Percentiles rank a stretch among this genome's conserved stretches.
Conservation (phyloP, 2,329 filamentous ascomycete genomes). For the Whalleya microplaca region DNA sequence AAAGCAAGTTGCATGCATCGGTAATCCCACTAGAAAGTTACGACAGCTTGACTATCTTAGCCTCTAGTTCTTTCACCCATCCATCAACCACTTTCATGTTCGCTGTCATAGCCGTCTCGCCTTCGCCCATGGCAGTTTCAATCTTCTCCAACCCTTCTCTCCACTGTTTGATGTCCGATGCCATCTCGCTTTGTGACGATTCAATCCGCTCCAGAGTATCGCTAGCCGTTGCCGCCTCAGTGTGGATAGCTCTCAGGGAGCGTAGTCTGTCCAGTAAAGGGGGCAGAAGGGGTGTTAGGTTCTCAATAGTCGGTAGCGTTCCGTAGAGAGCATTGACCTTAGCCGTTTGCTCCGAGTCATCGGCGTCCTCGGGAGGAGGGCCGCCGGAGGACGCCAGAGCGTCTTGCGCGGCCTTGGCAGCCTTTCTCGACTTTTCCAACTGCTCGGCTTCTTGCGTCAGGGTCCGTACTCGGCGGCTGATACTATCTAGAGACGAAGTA, state of each 20-base stretch:
- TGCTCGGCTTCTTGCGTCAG: conserved; percentile 74
- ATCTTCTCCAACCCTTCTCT: conserved; percentile 77
- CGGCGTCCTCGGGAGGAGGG: conserved; percentile 44
- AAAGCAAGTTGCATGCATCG: conserved; percentile 25
- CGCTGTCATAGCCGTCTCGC: conserved; percentile 69
- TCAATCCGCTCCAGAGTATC: conserved; percentile 79
- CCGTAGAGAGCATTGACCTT: conserved; percentile 94
- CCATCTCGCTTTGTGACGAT: conserved; percentile 79
- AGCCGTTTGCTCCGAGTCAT: conserved; percentile 72
- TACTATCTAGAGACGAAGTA: conserved; percentile 72
- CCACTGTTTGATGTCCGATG: conserved; percentile 84
- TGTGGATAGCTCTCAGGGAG: conserved; percentile 82
- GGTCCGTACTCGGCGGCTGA: conserved; percentile 70
- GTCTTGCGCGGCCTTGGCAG: conserved; percentile 65
- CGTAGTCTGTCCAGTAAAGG: conserved; percentile 83
- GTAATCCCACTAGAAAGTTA: conserved; percentile 31
- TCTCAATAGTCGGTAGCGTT: conserved; percentile 86
- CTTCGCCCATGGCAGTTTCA: conserved; percentile 72
- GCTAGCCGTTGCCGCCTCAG: conserved; percentile 80
- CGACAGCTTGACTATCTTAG: conserved; percentile 67
- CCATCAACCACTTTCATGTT: conserved; percentile 86
- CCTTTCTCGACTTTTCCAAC: conserved; percentile 66
- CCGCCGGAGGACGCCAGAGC: conserved; percentile 54
- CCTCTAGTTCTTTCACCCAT: conserved; percentile 88
- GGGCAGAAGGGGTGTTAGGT: conserved; percentile 80